Evolutionary conservation across 108 stramenopile species (phyloP).

Genomic region (Nitzschia sp.): DNA sequence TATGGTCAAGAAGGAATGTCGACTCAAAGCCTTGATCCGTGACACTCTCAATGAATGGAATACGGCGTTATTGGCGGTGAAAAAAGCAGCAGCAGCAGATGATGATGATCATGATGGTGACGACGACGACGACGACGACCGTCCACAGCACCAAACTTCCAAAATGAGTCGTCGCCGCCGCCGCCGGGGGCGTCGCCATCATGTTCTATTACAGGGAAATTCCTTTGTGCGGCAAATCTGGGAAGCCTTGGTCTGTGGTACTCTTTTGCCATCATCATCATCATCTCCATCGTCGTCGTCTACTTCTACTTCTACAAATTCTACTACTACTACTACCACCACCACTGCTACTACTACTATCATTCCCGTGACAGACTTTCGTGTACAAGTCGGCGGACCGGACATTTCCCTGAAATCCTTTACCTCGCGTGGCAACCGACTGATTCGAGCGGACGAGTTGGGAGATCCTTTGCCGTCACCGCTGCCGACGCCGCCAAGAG

Average conservation of each 20-base stretch:
- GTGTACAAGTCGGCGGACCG: slow-evolving; percentile 16
- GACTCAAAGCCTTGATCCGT: not conserved
- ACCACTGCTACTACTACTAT: not conserved
- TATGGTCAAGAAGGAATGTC: not conserved
- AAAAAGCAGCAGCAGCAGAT: not conserved
- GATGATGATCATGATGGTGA: too few relatives aligned
- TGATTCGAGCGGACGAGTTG: not conserved
- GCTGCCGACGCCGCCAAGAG: too few relatives aligned
- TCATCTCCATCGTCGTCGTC: not conserved
- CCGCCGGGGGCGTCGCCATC: too few relatives aligned
- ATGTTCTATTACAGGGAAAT: slow-evolving; percentile 18
- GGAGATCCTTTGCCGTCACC: not conserved
- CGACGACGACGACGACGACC: not conserved
- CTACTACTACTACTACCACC: not conserved
- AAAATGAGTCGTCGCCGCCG: too few relatives aligned
- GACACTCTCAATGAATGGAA: not conserved
- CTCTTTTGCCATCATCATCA: not conserved
- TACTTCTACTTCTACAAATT: too few relatives aligned
- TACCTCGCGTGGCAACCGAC: not conserved
- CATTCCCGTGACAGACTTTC: not conserved
- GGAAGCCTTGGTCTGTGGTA: slow-evolving; percentile 15
- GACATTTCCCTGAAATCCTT: not conserved
- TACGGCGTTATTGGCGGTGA: not conserved
- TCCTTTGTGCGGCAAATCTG: slow-evolving; percentile 30
- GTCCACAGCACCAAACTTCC: not conserved